A percentile compares a stretch with the other conserved stretches of the same genome.
These are phyloP conservation scores for Xylaria castorea DNA, from an alignment of 495 filamentous ascomycete genomes.

Conservation along the genomic window DNA sequence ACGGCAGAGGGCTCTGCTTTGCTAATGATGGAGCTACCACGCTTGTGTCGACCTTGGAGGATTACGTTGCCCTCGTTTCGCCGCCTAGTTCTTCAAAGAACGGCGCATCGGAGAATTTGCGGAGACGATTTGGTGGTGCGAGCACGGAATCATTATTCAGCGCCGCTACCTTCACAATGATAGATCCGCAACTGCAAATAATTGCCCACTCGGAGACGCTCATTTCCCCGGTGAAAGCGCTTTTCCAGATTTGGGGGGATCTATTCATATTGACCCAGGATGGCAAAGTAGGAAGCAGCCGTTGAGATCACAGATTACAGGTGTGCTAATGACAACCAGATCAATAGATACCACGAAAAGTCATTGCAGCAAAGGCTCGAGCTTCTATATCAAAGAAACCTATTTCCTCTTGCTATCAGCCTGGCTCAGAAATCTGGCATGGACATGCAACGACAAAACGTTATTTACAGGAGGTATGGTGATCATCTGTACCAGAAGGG, in stretches of 20 bases:
- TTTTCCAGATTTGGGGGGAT: constrained; percentile 91
- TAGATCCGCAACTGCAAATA: constrained; percentile 90
- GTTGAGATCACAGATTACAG: constrained; percentile 23
- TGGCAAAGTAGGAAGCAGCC: constrained; percentile 70
- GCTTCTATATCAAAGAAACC: constrained; percentile 90
- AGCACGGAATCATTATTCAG: constrained; percentile 77
- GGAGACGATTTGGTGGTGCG: constrained; percentile 68
- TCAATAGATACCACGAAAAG: constrained; percentile 92
- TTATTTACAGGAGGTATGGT: constrained; percentile 92
- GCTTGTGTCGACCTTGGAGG: constrained; percentile 77
- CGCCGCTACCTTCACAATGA: constrained; percentile 81
- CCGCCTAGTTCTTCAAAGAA: constrained; percentile 63
- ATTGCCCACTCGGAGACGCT: constrained; percentile 88
- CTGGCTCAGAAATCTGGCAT: constrained; percentile 87
- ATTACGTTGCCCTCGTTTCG: constrained; percentile 89
- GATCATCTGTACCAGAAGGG: constrained; percentile 95
- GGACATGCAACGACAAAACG: constrained; percentile 80
- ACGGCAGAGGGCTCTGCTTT: constrained; percentile 84
- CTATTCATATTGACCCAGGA: constrained; percentile 86
- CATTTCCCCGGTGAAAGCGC: constrained; percentile 73
- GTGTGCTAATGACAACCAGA: constrained; percentile 51
- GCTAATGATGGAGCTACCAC: constrained; percentile 91
- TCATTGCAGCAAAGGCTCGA: constrained; percentile 88
- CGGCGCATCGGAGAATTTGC: constrained; percentile 59
- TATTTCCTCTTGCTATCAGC: constrained; percentile 90